Percentiles rank a stretch among this genome's conserved stretches.
Evolutionary conservation across 306 rosid genomes (phyloP).

Genomic region (Delonix regia): DNA sequence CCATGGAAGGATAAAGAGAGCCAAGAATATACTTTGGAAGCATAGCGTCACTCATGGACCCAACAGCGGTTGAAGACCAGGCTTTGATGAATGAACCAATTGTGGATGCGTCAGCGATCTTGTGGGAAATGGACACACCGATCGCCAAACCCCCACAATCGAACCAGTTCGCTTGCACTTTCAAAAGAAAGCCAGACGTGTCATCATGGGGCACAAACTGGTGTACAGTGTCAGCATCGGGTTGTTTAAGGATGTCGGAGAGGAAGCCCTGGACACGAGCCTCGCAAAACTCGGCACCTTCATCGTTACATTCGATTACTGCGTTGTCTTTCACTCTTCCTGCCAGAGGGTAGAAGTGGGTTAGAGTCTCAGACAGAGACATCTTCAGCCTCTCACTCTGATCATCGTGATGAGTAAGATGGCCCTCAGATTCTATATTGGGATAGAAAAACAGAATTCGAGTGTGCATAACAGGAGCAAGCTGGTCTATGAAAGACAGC

Average conservation of each 20-base stretch:
- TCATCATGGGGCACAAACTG: constrained; percentile 20
- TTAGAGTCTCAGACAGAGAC: constrained; percentile 38
- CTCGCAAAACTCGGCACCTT: constrained; percentile 41
- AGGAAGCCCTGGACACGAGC: constrained; percentile 27
- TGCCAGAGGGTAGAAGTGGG: constrained; percentile 49
- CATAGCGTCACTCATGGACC: neutral
- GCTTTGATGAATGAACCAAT: constrained; percentile 29
- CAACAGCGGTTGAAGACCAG: constrained; percentile 33
- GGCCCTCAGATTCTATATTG: neutral
- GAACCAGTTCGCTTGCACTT: constrained; percentile 42
- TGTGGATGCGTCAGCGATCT: constrained; percentile 45
- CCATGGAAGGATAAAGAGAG: constrained; percentile 8
- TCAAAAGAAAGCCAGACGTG: constrained; percentile 12
- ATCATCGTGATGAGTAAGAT: neutral
- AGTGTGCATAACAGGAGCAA: neutral
- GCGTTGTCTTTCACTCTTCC: constrained; percentile 38
- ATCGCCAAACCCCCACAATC: constrained; percentile 48
- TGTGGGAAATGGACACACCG: constrained; percentile 41
- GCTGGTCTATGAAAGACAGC: constrained; percentile 1
- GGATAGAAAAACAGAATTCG: constrained; percentile 25
- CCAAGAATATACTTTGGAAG: neutral
- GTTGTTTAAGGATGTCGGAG: constrained; percentile 35
- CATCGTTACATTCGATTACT: constrained; percentile 40
- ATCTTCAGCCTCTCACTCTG: constrained; percentile 7
- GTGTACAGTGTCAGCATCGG: constrained; percentile 20